Conservation (phyloP, 2,329 filamentous ascomycete species). For the Curvularia sp. region DNA sequence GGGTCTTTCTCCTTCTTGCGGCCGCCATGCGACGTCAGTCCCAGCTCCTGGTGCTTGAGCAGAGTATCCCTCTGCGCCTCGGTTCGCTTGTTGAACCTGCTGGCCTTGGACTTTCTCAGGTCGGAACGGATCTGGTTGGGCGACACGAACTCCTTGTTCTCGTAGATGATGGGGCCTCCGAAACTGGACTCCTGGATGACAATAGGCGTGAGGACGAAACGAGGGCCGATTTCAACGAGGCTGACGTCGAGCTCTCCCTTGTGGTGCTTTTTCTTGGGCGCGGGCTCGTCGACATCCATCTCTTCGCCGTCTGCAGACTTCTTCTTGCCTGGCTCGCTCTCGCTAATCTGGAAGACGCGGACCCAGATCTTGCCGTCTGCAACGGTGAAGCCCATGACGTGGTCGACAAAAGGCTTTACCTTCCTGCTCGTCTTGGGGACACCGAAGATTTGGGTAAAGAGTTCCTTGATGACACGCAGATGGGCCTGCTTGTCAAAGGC, state of each 20-base stretch:
- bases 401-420: conserved; percentile 94
- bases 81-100: conserved; percentile 76
- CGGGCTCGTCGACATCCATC: conserved; percentile 37
- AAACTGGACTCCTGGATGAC: conserved; percentile 95
- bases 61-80: conserved; percentile 76
- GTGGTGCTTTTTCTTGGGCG: conserved; percentile 56
- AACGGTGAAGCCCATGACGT: conserved; percentile 89
- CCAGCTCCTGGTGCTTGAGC: conserved; percentile 77
- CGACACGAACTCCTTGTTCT: conserved; percentile 96
- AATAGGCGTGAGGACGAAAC: conserved; percentile 92
- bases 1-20: conserved; percentile 69
- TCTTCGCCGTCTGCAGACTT: conserved; percentile 52
- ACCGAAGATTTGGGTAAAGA: conserved; percentile 88
- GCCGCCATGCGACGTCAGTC: conserved; percentile 72
- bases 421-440: conserved; percentile 88
- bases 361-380: conserved; percentile 97
- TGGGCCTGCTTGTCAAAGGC: conserved; percentile 84
- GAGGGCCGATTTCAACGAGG: conserved; percentile 90
- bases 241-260: conserved; percentile 74
- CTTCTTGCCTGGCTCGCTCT: conserved; percentile 70
- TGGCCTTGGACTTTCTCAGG: conserved; percentile 75
- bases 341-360: conserved; percentile 89
- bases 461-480: conserved; percentile 83
- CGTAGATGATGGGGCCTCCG: conserved; percentile 94
- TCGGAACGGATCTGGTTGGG: conserved; percentile 94